Evolutionary conservation across 1,284 basidiomycete species (phyloP), one percentile per base, ranked within the genome.

Genomic region (Rhodotorula sp.): DNA sequence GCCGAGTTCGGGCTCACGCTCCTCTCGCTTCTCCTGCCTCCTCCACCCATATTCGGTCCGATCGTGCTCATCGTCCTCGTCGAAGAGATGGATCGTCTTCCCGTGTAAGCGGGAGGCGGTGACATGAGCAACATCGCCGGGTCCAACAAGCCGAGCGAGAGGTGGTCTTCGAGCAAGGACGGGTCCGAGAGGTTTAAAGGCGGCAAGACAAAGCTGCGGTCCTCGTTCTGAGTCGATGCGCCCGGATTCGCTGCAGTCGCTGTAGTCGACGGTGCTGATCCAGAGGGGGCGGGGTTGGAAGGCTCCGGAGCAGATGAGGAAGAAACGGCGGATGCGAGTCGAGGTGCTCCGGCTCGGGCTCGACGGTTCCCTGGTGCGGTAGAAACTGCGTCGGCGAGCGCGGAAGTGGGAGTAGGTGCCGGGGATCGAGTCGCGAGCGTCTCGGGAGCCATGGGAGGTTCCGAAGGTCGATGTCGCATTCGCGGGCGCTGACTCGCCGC

Each of bases 101-200:
- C 51, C 1, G 43, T 49, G 52, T 73, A 70, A 3, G 69, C 67
- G 0, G 69, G 69, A 1, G 72, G 72, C 5, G 70, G 70, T 0
- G 46, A 39, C 21, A 62, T 56, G 46, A 72, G 67, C 6, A 72
- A 64, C 34, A 65, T 58, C 10, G 51, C 43, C 18, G 70, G 70
- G 52, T 72, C 70, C 31, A 72, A 29, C 18, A 72, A 52, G 5
- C 70, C 70, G 59, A 72, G 67, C 14, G 70, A 72, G 49, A 72
- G 64, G 29, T 72, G 70, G 20, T 58, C 58, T 18, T 72, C 70
- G 60, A 69, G 60, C 6, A 57, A 29, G 29, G 63, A 29, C 2
- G 52, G 52, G 29, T 64, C 54, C 6, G 63, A 64, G 21, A 64
- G 54, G 20, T 56, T 26, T 3, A 64, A 46, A 7, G 63, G 54